phyloP scores from a whole-genome alignment of 257 asterid species.

The Penstemon eatonii region DNA sequence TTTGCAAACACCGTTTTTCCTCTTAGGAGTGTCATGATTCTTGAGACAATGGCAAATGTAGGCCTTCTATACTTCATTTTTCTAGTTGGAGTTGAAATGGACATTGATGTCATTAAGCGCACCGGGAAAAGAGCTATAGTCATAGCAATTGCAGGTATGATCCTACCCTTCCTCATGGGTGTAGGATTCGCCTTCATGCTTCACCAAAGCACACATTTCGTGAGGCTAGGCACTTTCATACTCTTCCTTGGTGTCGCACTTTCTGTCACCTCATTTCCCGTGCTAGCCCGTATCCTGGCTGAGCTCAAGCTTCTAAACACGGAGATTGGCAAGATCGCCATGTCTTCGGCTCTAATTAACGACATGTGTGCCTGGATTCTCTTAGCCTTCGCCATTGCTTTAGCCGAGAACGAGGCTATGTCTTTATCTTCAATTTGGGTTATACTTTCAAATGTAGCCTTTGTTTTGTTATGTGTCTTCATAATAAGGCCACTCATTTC shows the following conservation, averaged over 20 bases:
- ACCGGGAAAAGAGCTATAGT: conserved; percentile 63
- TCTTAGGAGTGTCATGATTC: conserved; percentile 86
- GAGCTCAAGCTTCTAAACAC: conserved; percentile 93
- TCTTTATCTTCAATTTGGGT: conserved; percentile 79
- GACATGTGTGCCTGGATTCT: conserved; percentile 93
- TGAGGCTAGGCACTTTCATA: conserved; percentile 68
- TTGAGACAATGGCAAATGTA: conserved; percentile 91
- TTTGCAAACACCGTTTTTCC: conserved; percentile 69
- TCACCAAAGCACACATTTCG: conserved; percentile 44
- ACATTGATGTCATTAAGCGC: conserved; percentile 66
- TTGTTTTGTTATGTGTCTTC: conserved; percentile 56
- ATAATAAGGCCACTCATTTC: conserved; percentile 54
- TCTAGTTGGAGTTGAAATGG: conserved; percentile 95
- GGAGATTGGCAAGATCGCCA: conserved; percentile 75
- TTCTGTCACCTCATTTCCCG: conserved; percentile 89
- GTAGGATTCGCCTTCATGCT: conserved; percentile 58
- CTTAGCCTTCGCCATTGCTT: conserved; percentile 80
- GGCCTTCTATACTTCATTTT: conserved; percentile 94
- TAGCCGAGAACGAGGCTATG: conserved; percentile 68
- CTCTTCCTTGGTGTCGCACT: conserved; percentile 89
- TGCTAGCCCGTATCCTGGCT: conserved; percentile 83
- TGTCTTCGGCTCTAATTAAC: conserved; percentile 85
- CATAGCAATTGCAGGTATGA: conserved; percentile 75
- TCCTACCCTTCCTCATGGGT: conserved; percentile 74
- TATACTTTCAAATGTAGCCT: conserved; percentile 55